Conservation (phyloP, 805 yeast genomes). For the Lipomyces sp. region DNA sequence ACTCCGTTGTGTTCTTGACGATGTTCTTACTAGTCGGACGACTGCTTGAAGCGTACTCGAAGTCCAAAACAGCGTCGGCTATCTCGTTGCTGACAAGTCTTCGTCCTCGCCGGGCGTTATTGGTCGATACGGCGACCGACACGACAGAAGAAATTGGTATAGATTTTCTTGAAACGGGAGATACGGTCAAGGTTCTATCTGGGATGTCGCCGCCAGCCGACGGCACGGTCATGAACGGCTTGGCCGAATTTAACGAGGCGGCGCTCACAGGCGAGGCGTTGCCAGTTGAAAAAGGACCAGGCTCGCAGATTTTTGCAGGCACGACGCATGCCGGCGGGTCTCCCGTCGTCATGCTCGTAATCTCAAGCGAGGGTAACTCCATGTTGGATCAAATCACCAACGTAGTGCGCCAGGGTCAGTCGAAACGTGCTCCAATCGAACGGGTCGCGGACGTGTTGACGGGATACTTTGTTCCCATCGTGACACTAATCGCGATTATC, state of each 20-base stretch:
- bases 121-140: conserved; percentile 38
- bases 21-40: conserved; percentile 71
- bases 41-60: conserved; percentile 62
- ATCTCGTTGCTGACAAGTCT: conserved; percentile 52
- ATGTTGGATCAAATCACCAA: conserved; percentile 65
- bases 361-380: conserved; percentile 60
- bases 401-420: conserved; percentile 70
- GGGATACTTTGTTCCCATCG: conserved; percentile 69
- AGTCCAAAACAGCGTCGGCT: conserved; percentile 64
- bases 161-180: conserved; percentile 77
- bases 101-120: conserved; percentile 50
- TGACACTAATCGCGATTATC: conserved; percentile 54
- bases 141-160: conserved; percentile 29
- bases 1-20: conserved; percentile 72
- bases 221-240: conserved; percentile 64
- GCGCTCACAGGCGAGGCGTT: conserved; percentile 81
- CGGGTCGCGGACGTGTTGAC: conserved; percentile 65
- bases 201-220: conserved; percentile 68
- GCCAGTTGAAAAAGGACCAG: conserved; percentile 55
- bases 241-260: conserved; percentile 81
- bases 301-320: conserved; percentile 71
- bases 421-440: conserved; percentile 70
- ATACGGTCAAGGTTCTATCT: conserved; percentile 50
- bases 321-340: conserved; percentile 61
- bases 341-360: conserved; percentile 53